phyloP scores from a whole-genome alignment of 2,329 filamentous ascomycete genomes.

The Aaosphaeria arxii region DNA sequence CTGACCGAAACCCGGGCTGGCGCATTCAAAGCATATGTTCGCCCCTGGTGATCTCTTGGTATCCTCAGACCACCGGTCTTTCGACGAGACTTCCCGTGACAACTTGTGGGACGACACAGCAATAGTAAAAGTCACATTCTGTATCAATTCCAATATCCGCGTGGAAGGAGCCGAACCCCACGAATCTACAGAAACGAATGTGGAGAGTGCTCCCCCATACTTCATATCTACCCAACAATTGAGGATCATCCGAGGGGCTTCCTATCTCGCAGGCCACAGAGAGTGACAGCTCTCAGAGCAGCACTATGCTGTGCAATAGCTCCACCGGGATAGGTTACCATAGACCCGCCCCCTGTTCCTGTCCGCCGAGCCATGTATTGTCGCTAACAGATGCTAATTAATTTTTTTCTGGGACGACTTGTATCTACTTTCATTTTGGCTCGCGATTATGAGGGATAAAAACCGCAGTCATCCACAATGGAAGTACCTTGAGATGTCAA shows the following conservation, averaged over 20 bases:
- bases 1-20: conserved; percentile 11
- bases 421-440: too few species aligned
- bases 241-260: conserved; percentile 10
- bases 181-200: conserved; percentile 4
- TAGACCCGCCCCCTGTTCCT: conserved; percentile 13
- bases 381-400: conserved; percentile 13
- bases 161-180: conserved; percentile 8
- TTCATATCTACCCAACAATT: conserved; percentile 1
- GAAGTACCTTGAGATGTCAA: conserved; percentile 1
- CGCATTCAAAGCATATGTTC: not conserved
- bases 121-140: too few species aligned
- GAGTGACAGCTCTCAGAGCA: conserved; percentile 1
- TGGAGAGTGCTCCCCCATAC: conserved; percentile 1
- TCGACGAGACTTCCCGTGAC: not conserved
- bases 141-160: conserved; percentile 1
- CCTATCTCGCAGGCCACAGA: not conserved
- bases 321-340: conserved; percentile 14
- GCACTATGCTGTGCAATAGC: conserved; percentile 14
- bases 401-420: conserved; percentile 1
- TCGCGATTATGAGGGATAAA: too few species aligned
- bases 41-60: conserved; percentile 5
- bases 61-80: conserved; percentile 3
- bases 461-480: too few species aligned
- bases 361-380: conserved; percentile 8
- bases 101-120: too few species aligned